Conservation (phyloP, 352 stramenopile genomes). For the Blastocystis hominis region DNA sequence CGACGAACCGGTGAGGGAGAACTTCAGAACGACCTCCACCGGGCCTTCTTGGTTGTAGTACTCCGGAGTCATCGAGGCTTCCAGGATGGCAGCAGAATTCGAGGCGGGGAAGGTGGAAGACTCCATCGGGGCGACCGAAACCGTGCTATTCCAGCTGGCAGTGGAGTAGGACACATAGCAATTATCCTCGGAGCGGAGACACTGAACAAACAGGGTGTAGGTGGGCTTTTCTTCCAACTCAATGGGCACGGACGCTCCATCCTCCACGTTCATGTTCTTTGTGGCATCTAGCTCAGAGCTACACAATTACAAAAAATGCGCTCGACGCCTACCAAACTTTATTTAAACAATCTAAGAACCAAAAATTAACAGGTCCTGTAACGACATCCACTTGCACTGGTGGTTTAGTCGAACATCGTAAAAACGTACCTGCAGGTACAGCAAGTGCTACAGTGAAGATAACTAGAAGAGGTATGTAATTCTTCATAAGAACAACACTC, state of each 20-base stretch:
- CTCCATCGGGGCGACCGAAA: not conserved
- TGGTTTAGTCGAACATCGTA: not conserved
- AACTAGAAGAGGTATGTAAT: not conserved
- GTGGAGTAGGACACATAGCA: constrained; percentile 21
- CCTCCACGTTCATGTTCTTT: not conserved
- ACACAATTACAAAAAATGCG: not conserved
- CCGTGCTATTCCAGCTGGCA: not conserved
- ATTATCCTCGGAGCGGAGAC: not conserved
- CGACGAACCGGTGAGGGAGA: not conserved
- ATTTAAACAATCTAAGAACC: constrained; percentile 23
- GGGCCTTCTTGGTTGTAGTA: not conserved
- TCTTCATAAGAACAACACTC: not conserved
- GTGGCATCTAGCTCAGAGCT: not conserved
- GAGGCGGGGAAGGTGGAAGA: constrained; percentile 28
- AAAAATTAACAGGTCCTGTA: constrained; percentile 42
- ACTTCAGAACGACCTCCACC: constrained; percentile 9
- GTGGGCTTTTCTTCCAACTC: not conserved
- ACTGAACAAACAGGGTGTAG: constrained; percentile 35
- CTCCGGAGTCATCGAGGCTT: not conserved
- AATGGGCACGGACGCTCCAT: not conserved
- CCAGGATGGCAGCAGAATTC: not conserved
- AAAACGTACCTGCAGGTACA: constrained; percentile 1
- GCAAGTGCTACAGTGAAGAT: not conserved
- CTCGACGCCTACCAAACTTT: not conserved
- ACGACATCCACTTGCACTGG: not conserved